A percentile compares a stretch with the other conserved stretches of the same genome.
phyloP scores from a whole-genome alignment of 1,284 basidiomycete genomes.

The Lentinula novae-zelandiae region DNA sequence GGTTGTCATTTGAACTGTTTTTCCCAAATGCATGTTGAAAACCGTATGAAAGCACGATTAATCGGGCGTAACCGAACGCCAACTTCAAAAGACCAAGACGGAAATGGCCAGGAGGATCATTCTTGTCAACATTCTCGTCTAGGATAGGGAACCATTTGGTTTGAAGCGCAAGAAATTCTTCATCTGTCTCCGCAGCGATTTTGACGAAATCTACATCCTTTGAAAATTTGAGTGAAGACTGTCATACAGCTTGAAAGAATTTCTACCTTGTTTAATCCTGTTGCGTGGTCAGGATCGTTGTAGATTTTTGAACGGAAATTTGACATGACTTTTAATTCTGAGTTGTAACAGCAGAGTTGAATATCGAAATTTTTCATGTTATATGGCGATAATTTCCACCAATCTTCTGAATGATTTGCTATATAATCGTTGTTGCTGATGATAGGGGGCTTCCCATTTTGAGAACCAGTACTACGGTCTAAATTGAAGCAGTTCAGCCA shows the following conservation, averaged over 20 bases:
- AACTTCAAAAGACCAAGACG: constrained; percentile 61
- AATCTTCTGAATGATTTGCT: constrained; percentile 67
- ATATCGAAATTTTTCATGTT: constrained; percentile 74
- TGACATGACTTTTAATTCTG: constrained; percentile 61
- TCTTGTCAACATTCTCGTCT: constrained; percentile 43
- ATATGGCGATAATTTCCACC: constrained; percentile 68
- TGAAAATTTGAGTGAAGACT: background rate
- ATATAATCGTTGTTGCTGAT: constrained; percentile 75
- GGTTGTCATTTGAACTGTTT: constrained; percentile 51
- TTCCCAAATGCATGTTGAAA: constrained; percentile 73
- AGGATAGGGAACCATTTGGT: constrained; percentile 51
- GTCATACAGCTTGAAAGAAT: background rate
- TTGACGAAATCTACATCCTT: constrained; percentile 60
- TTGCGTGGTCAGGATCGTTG: constrained; percentile 69
- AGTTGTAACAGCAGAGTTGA: constrained; percentile 71
- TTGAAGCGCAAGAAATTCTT: constrained; percentile 50
- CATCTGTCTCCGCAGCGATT: constrained; percentile 65
- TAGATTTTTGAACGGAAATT: constrained; percentile 63
- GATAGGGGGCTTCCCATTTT: constrained; percentile 79
- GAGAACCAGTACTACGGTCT: constrained; percentile 76
- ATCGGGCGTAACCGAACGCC: constrained; percentile 65
- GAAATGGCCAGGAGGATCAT: constrained; percentile 52
- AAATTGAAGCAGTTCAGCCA: constrained; percentile 88
- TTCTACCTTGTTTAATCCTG: constrained; percentile 56
- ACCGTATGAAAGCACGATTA: constrained; percentile 68